Conservation (phyloP, 2,329 filamentous ascomycete species). For the Ophiostoma triangulosporum region DNA sequence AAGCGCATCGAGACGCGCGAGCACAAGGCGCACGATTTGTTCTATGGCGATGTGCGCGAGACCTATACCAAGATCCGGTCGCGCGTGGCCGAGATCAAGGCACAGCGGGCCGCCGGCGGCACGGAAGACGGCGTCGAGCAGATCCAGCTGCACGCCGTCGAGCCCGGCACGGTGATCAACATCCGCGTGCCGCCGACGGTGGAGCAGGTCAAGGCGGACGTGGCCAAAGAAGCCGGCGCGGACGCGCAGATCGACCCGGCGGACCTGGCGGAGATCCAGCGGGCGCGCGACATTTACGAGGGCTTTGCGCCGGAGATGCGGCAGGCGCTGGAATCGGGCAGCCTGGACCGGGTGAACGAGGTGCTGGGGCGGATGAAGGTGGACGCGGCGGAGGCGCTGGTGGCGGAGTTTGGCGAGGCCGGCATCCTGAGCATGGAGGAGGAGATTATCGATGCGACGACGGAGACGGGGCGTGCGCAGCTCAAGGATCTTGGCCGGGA, state of each 20-base stretch:
- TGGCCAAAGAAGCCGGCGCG: not conserved
- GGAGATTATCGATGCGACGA: constrained; percentile 89
- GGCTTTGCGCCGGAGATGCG: constrained; percentile 69
- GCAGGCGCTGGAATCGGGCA: constrained; percentile 72
- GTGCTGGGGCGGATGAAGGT: constrained; percentile 77
- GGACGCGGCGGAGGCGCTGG: constrained; percentile 67
- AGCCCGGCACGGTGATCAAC: constrained; percentile 82
- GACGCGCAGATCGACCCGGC: constrained; percentile 37
- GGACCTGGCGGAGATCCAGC: constrained; percentile 45
- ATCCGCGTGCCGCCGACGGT: constrained; percentile 64
- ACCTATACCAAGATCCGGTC: constrained; percentile 74
- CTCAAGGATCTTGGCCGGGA: constrained; percentile 55
- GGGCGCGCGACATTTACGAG: constrained; percentile 66
- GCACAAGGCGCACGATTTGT: constrained; percentile 82
- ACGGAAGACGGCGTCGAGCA: constrained; percentile 63
- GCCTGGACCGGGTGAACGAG: constrained; percentile 75
- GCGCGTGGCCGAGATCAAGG: constrained; percentile 58
- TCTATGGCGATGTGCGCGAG: constrained; percentile 81
- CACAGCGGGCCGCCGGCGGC: constrained; percentile 29
- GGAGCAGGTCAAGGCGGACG: constrained; percentile 24
- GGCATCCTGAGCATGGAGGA: constrained; percentile 65
- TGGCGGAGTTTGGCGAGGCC: constrained; percentile 55
- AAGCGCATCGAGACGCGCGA: constrained; percentile 82
- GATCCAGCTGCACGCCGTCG: constrained; percentile 93
- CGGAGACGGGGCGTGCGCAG: constrained; percentile 66